A percentile compares a stretch with the other conserved stretches of the same genome.
These are phyloP conservation scores for Plasmodium inui DNA, from an alignment of 169 alveolate genomes.

Conservation along the genomic window DNA sequence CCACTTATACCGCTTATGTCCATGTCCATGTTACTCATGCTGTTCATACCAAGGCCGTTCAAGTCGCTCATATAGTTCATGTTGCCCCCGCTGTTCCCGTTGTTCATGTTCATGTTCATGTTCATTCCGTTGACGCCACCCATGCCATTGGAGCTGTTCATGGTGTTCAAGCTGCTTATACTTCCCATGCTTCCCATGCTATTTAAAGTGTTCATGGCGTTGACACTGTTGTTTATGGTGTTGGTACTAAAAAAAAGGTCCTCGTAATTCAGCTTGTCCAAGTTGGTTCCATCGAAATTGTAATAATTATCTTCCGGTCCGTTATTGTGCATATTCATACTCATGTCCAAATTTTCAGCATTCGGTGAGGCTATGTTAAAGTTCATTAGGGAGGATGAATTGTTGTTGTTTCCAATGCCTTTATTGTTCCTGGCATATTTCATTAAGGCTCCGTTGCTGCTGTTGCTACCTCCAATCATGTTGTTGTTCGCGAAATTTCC, in stretches of 20 bases:
- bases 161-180: neutral
- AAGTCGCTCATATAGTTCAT: neutral
- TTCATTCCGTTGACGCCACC: neutral
- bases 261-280: slow-evolving; percentile 33
- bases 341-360: neutral
- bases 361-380: neutral
- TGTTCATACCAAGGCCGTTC: neutral
- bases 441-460: neutral
- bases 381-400: neutral
- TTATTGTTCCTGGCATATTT: neutral
- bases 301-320: slow-evolving; percentile 22
- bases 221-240: neutral
- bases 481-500: neutral
- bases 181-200: slow-evolving; percentile 1
- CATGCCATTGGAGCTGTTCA: neutral
- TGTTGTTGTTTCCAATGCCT: neutral
- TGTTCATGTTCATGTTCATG: neutral
- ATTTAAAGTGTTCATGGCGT: neutral
- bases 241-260: slow-evolving; percentile 22
- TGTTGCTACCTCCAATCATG: slow-evolving; percentile 2
- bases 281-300: neutral
- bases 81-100: neutral
- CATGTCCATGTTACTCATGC: neutral
- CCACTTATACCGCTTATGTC: neutral
- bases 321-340: slow-evolving; percentile 8